Conservation (phyloP, 2,329 filamentous ascomycete genomes). For the Eutypa lata region DNA sequence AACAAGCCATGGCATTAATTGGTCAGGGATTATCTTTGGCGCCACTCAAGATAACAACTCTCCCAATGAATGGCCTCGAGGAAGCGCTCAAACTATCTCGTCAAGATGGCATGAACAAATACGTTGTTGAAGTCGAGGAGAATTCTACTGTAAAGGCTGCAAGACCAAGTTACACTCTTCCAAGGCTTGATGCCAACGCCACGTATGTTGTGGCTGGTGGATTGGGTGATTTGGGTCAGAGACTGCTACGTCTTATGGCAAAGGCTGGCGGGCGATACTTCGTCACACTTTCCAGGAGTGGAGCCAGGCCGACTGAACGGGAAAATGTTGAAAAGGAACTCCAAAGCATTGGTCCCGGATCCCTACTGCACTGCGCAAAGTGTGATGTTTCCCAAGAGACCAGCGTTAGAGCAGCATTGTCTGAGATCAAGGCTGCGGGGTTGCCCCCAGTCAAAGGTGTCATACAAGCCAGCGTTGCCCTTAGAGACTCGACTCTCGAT, state of each 20-base stretch:
- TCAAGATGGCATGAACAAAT: not conserved
- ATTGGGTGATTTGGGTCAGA: constrained; percentile 8
- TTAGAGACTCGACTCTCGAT: constrained; percentile 16
- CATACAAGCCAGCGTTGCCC: constrained; percentile 11
- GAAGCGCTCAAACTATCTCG: not conserved
- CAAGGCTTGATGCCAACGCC: constrained; percentile 2
- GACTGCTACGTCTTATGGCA: constrained; percentile 8
- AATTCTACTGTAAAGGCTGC: not conserved
- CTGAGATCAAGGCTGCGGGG: not conserved
- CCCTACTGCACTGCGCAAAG: not conserved
- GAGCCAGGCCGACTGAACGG: not conserved
- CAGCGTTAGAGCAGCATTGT: not conserved
- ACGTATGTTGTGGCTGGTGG: constrained; percentile 13
- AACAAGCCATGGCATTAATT: not conserved
- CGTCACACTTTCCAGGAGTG: constrained; percentile 6
- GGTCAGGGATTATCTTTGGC: not conserved
- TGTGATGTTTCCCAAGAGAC: not conserved
- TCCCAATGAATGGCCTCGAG: not conserved
- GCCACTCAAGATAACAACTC: not conserved
- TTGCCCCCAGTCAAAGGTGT: constrained; percentile 8
- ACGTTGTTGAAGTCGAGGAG: not conserved
- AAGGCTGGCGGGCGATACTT: constrained; percentile 8
- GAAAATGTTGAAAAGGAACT: not conserved
- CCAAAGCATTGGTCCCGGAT: not conserved
- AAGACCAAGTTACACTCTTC: constrained; percentile 2